Evolutionary conservation across 208 protist species (phyloP).

Genomic region (Leishmania lainsoni): DNA sequence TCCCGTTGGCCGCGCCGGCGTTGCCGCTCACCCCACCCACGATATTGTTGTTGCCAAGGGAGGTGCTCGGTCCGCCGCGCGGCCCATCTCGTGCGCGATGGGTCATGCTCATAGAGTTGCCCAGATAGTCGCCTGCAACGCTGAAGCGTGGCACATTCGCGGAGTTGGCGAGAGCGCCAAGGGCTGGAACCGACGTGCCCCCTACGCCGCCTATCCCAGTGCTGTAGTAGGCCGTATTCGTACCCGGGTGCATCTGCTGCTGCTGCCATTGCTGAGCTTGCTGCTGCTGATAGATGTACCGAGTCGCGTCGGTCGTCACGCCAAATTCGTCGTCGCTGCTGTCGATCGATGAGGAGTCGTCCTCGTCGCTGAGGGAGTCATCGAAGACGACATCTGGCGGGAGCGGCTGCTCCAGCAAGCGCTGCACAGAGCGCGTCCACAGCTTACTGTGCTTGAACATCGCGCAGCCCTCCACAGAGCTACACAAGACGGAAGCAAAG

Average conservation of each 20-base stretch:
- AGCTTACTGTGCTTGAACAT: constrained; percentile 83
- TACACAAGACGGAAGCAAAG: constrained; percentile 79
- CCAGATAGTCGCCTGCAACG: constrained; percentile 20
- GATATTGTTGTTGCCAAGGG: constrained; percentile 14
- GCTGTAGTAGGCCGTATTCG: constrained; percentile 22
- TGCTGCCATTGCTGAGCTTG: constrained; percentile 16
- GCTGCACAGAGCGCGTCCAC: constrained; percentile 76
- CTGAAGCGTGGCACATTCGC: constrained; percentile 24
- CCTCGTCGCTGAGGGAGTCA: constrained; percentile 39
- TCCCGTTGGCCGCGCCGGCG: neutral
- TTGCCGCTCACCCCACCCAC: constrained; percentile 7
- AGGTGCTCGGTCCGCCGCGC: constrained; percentile 19
- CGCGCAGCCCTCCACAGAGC: constrained; percentile 73
- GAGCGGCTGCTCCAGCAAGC: constrained; percentile 72
- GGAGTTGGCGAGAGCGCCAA: constrained; percentile 23
- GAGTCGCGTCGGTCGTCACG: constrained; percentile 29
- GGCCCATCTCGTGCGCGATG: constrained; percentile 12
- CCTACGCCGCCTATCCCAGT: neutral
- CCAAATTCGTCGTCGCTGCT: constrained; percentile 49
- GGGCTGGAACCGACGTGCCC: constrained; percentile 19
- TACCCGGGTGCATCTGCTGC: constrained; percentile 13
- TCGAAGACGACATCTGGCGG: constrained; percentile 75
- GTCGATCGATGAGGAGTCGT: constrained; percentile 40
- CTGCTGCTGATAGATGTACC: constrained; percentile 36
- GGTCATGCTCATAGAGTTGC: constrained; percentile 19